Evolutionary conservation across 2,329 filamentous ascomycete species (phyloP), one percentile per base, ranked within the genome.

Genomic region (Balansia obtecta): DNA sequence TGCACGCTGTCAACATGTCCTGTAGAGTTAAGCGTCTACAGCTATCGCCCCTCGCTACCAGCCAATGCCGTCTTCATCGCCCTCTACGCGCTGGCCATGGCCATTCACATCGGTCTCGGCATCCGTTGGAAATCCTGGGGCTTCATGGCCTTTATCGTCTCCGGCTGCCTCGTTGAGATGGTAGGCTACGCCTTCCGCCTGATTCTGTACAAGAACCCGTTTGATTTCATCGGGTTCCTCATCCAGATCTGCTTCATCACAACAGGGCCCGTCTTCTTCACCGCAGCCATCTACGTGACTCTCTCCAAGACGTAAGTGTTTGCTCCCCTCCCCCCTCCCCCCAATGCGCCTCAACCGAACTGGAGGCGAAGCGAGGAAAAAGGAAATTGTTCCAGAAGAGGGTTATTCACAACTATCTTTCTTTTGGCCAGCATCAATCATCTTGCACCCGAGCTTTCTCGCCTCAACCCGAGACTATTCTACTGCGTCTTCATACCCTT

Each of bases 231-330:
- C 0, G 79, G 74, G 0, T 86, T 86, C 59, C 70, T 84, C 56
- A 72, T 84, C 6, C 79, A 85, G 61, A 82, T 83, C 54, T 61
- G 57, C 62, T 68, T 59, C 49, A 60, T 68, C 22, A 82, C 77
- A 0, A 58, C 52, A 5, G 66, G 61, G 0, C 66, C 66, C 10
- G 65, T 68, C 0, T 68, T 62, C 18, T 68, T 80, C 71, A 54
- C 77, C 8, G 81, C 80, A 1, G 77, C 78, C 33, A 78, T 85
- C 49, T 86, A 86, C 58, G 72, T 85, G 30, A 82, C 78, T 12
- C 68, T 83, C 4, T 63, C 64, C 38, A 67, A 65, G 55, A 63
- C 60, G 66, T 69, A 44, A 56, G 62, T 55, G 15, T 4, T n/a
- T n/a, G n/a, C n/a, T n/a, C n/a, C n/a, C n/a, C n/a, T n/a, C n/a